A percentile compares a stretch with the other conserved stretches of the same genome.
These are phyloP conservation scores for Didymella exigua DNA, from an alignment of 2,329 filamentous ascomycete genomes.

Conservation along the genomic window DNA sequence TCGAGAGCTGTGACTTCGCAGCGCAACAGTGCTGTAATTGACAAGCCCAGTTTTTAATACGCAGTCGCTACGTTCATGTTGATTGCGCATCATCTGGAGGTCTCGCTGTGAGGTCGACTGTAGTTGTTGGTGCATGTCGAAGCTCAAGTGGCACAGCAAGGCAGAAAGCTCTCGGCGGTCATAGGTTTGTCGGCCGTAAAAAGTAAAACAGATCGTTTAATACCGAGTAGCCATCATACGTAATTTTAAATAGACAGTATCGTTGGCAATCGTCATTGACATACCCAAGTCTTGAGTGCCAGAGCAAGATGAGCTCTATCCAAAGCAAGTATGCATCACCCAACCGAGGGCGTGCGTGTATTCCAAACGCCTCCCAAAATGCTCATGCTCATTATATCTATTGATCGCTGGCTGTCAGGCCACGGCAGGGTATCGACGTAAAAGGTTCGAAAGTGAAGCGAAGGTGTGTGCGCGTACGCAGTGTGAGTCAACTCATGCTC, in stretches of 20 bases:
- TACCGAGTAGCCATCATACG: slow-evolving; percentile 9
- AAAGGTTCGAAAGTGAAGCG: slow-evolving; percentile 39
- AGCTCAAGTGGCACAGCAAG: background rate
- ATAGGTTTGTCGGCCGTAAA: background rate
- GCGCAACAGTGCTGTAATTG: background rate
- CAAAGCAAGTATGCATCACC: slow-evolving; percentile 10
- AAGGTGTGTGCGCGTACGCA: slow-evolving; percentile 12
- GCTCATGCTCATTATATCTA: slow-evolving; percentile 39
- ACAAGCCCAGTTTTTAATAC: background rate
- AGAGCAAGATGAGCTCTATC: slow-evolving; percentile 5
- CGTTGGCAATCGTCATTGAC: slow-evolving; percentile 11
- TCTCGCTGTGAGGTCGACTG: background rate
- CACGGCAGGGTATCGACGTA: slow-evolving; percentile 43
- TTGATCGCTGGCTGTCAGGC: slow-evolving; percentile 28
- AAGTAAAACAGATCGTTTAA: background rate
- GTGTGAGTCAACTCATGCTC: slow-evolving; percentile 19
- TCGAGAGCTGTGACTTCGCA: slow-evolving; percentile 17
- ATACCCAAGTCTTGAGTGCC: slow-evolving; percentile 1
- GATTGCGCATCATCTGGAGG: background rate
- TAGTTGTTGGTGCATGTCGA: background rate
- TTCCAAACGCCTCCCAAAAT: slow-evolving; percentile 42
- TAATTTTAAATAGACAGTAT: background rate
- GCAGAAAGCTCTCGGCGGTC: slow-evolving; percentile 5
- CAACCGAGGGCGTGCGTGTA: slow-evolving; percentile 12
- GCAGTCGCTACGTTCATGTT: background rate